Base-by-base conservation (phyloP, 1,139 yeast genomes). In the Blastobotrys arbuscula region DNA sequence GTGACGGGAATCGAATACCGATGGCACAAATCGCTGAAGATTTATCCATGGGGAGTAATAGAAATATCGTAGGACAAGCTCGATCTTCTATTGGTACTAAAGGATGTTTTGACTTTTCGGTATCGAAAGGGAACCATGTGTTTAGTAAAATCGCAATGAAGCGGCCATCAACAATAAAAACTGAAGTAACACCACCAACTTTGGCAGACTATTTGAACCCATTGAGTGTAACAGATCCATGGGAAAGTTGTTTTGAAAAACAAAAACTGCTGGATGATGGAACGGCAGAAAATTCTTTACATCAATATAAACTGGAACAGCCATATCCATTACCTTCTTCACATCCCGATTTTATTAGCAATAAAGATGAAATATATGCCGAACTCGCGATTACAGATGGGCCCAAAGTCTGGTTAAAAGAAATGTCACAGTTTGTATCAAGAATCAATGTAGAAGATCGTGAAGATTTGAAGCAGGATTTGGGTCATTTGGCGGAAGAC, bases 381-480 rank as follows among this genome's bases (percentile, higher is more conserved):
- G 67, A 73, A 10, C 64, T 82, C 52, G 70, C 72, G n/a, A 68
- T 75, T 2, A 73, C 79, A 16, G 70, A 76, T 21, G 64, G 70
- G 2, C 65, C 81, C n/a, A 69, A 75, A 43, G 60, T 67, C 10
- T 68, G 72, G 12, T 67, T 84, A 47, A 70, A 71, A 51, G 67
- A 68, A 2, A 81, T 81, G 76, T 68, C 70, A 9, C 68, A 71
- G 12, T 61, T 72, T 33, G 75, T 82, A 1, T 62, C 72, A 0
- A 70, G 71, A 42, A 71, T 65, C n/a, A 55, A 56, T 2, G 45
- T 53, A 52, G 74, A 77, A n/a, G 90, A 82, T 44, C 74, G 84
- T 51, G 82, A 77, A 34, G 90, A 84, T 50, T 59, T 84, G 50
- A 68, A 81, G 23, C 84, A 86, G 48, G 75, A 75, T 34, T 61